Base-by-base conservation (phyloP, 345 rosid genomes). In the Hevea brasiliensis region DNA sequence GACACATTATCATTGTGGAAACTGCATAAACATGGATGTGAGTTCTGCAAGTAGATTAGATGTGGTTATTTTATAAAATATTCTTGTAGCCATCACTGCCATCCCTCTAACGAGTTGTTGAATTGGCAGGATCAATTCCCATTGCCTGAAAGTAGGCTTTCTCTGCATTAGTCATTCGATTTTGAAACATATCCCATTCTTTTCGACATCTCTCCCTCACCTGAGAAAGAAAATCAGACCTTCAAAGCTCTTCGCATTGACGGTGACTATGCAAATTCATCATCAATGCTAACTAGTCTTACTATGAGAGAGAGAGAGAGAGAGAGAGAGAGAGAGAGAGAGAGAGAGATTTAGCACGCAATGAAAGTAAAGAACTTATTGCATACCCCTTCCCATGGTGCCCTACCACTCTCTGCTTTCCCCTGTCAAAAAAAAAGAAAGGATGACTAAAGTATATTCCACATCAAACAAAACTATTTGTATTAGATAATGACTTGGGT, bases 121-220 rank as follows among this genome's bases (percentile, higher is more conserved):
- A 54, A 66, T 78, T 81, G 26, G 74, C 68, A 64, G 80, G 70
- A 67, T 70, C 77, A 18, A 72, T 64, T 42, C 82, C 88, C 71
- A 68, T 37, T 60, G 85, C 79, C 72, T 74, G 77, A 13, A 67
- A 87, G 64, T 94, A 89, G 40, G 87, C 81, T 72, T 75, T 89
- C 82, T 94, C 92, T 27, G 98, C 96, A 24, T 61, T 35, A 0
- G 73, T 62, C 70, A 92, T 24, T 59, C 98, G 84, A 41, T 88
- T 87, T 60, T 86, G 93, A 61, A 94, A 92, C 87, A 88, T 89
- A 3, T 71, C 66, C 98, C 98, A 94, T 79, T 94, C 98, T 63
- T 72, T 87, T 70, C 82, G 84, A 78, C 98, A 94, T 77, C 98
- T 87, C 74, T 87, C 89, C 77, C 93, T 88, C 73, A 92, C 98